These are phyloP conservation scores for Uncinocarpus reesii DNA, from an alignment of 2,329 filamentous ascomycete species.

Conservation along the genomic window DNA sequence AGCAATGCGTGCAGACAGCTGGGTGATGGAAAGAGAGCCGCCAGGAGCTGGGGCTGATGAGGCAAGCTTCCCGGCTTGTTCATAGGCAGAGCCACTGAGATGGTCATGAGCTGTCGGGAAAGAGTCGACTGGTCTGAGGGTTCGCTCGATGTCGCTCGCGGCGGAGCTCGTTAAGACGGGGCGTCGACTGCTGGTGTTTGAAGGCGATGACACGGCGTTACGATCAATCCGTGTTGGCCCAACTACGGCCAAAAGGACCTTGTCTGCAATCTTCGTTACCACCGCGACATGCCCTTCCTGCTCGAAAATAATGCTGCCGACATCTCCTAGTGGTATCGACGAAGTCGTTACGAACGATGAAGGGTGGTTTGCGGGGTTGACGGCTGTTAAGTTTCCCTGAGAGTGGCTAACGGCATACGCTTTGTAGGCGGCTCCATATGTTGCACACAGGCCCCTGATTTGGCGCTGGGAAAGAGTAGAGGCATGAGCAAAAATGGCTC, in stretches of 20 bases:
- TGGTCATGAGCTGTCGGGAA: conserved; percentile 13
- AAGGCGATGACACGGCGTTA: not conserved
- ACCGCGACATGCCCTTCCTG: conserved; percentile 33
- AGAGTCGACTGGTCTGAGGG: conserved; percentile 8
- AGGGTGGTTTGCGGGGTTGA: conserved; percentile 35
- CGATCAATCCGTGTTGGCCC: conserved; percentile 22
- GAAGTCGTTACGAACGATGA: conserved; percentile 36
- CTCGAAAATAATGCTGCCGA: conserved; percentile 38
- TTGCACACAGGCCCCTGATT: conserved; percentile 34
- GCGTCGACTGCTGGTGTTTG: not conserved
- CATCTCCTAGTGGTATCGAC: conserved; percentile 33
- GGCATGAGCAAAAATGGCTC: conserved; percentile 36
- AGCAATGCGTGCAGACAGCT: not conserved
- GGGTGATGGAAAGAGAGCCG: conserved; percentile 5
- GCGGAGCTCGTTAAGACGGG: conserved; percentile 13
- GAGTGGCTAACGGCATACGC: conserved; percentile 34
- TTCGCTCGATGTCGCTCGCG: conserved; percentile 16
- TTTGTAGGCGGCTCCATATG: conserved; percentile 36
- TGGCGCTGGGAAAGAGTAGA: conserved; percentile 33
- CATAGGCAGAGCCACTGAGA: conserved; percentile 1
- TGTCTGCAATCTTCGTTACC: conserved; percentile 35
- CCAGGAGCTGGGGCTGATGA: conserved; percentile 17
- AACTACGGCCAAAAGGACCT: conserved; percentile 34
- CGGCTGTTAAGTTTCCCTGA: conserved; percentile 34
- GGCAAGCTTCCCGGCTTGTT: conserved; percentile 14